Evolutionary conservation across 164 flowering plant genomes (phyloP), one percentile per base, ranked within the genome.

Genomic region (Malania oleifera): DNA sequence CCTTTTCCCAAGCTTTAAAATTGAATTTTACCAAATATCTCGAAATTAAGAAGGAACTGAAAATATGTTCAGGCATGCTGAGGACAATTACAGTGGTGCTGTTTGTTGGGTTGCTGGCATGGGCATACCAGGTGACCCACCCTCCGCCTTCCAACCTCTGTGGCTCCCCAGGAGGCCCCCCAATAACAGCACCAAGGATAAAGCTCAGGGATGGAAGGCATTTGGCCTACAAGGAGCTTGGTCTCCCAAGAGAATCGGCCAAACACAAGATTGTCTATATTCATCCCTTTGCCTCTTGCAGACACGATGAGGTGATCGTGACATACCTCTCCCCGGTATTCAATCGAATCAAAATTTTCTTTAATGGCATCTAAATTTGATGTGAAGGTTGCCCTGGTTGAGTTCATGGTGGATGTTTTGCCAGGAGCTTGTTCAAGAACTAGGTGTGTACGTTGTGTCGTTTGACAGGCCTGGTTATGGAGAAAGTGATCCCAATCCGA

Each of bases 171-270:
- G 56, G 65, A 15, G 56, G 64, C 29, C 56, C 56, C 0, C 66
- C 66, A 2, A 29, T 62, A 14, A 62, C 59, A 5, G 27, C 48
- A 23, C 59, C 59, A 2, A 54, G 59, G 20, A 23, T 46, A 20
- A 22, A 20, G 12, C 50, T 46, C 12, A 46, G 26, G 25, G 50
- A 46, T 46, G 50, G 44, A 11, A 54, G 66, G 46, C 18, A 62
- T 24, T 54, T 62, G 59, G 59, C 66, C 35, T 62, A 62, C 59
- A 62, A 54, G 13, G 66, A 62, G 35, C 14, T 20, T 26, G 66
- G 66, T 18, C 53, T 62, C 29, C 31, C 52, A 7, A 62, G 46
- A 15, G 59, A 45, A 24, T 0, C 10, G 23, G 66, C 66, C 29
- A 62, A 31, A 22, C 43, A 41, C 19, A 62, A 23, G 31, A 12